Base-by-base conservation (phyloP, 2,329 filamentous ascomycete genomes). In the Penicillium sp. region DNA sequence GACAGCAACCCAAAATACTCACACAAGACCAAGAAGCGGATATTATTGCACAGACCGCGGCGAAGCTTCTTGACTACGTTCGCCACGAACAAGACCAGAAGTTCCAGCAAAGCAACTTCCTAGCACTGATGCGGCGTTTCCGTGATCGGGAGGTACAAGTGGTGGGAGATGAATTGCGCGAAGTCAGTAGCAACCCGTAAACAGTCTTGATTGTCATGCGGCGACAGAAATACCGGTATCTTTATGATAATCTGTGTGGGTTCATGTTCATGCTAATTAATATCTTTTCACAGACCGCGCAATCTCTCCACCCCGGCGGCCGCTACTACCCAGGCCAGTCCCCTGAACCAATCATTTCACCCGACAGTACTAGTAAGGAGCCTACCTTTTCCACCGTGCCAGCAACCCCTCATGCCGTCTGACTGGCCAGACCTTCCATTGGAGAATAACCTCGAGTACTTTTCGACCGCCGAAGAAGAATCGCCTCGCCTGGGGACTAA, bases 61-160 rank as follows among this genome's bases (percentile, higher is more conserved):
- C 86, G 17, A 83, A 89, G 61, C 82, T 96, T 4, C 81, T 95
- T 5, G 83, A 89, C 58, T 88, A 86, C 40, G 86, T 96, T 13
- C 83, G 86, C 22, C 82, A 88, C 68, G 89, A 94, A 68, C 84
- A 86, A 61, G 89, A 85, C 59, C 80, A 87, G 51, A 94, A 94
- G 72, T 95, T 95, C 76, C 86, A 88, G 69, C 87, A 93, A 72
- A 93, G 91, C 67, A 86, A 86, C 61, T 96, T 96, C 72, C 78
- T 94, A 0, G 83, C 85, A 4, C 80, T 96, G 50, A 95, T 96
- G 91, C 86, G 90, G 30, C 85, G 86, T 62, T 85, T 95, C 58
- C 85, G 89, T 56, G 88, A 91, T 72, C 83, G 85, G 59, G 88
- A 95, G 78, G 87, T 93, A 15, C 85, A 85, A 53, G 87, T 95